Percentiles rank a stretch among this genome's conserved stretches.
Evolutionary conservation across 2,329 filamentous ascomycete genomes (phyloP).

Genomic region (Aspergillus candidus): DNA sequence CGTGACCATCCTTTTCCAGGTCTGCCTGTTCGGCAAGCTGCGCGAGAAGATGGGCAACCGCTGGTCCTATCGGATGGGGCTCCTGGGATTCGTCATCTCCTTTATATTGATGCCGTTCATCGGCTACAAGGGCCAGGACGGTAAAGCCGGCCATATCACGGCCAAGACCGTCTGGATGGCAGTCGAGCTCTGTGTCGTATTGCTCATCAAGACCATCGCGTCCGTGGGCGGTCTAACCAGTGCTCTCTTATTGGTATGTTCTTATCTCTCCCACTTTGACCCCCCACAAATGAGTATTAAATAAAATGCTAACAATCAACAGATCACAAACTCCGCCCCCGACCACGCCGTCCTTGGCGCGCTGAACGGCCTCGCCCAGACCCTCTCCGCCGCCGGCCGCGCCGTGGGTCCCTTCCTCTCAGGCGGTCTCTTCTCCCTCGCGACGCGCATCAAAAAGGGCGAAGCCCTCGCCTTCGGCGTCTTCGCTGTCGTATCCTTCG

Average conservation of each 20-base stretch:
- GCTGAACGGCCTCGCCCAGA: constrained; percentile 89
- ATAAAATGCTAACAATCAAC: not conserved
- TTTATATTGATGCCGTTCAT: constrained; percentile 88
- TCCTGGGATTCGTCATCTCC: constrained; percentile 73
- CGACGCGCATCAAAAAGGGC: constrained; percentile 68
- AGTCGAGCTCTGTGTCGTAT: constrained; percentile 68
- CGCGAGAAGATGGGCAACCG: constrained; percentile 78
- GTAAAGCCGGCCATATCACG: constrained; percentile 51
- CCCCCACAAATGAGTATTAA: not conserved
- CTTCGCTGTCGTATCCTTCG: constrained; percentile 74
- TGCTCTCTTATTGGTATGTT: constrained; percentile 72
- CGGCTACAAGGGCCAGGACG: constrained; percentile 60
- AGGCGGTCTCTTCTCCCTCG: constrained; percentile 76
- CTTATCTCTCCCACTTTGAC: constrained; percentile 10
- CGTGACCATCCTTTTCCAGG: constrained; percentile 84
- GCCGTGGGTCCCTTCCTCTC: constrained; percentile 84
- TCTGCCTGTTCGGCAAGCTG: constrained; percentile 73
- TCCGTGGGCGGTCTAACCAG: constrained; percentile 85
- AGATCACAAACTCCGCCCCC: constrained; percentile 92
- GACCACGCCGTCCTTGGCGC: constrained; percentile 80
- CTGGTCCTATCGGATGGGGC: constrained; percentile 69
- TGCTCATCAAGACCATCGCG: constrained; percentile 85
- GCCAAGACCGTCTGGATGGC: constrained; percentile 67
- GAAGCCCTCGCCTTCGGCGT: constrained; percentile 80
- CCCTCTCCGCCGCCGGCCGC: constrained; percentile 81